phyloP scores from a whole-genome alignment of 176 grass and related monocot species.

The Oryza officinalis region DNA sequence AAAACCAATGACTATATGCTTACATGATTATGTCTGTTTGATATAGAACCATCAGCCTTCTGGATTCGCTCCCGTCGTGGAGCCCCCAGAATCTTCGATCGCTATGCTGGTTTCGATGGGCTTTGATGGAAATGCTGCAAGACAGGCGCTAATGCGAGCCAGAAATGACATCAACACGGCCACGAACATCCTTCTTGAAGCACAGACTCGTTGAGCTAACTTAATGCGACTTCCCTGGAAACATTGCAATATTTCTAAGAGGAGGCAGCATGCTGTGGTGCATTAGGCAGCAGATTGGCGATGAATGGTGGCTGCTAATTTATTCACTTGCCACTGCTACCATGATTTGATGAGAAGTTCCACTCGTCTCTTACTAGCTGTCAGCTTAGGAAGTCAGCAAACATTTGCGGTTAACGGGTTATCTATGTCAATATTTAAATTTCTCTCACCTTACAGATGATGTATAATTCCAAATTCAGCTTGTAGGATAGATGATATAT shows the following conservation, averaged over 20 bases:
- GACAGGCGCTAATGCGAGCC: conserved; percentile 75
- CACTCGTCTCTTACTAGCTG: not conserved
- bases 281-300: not conserved
- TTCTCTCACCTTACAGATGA: conserved; percentile 19
- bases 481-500: conserved; percentile 41
- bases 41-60: conserved; percentile 46
- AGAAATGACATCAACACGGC: conserved; percentile 87
- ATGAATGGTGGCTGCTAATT: not conserved
- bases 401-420: conserved; percentile 31
- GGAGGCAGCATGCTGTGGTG: not conserved
- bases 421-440: conserved; percentile 43
- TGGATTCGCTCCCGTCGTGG: conserved; percentile 49
- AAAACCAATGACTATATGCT: conserved; percentile 17
- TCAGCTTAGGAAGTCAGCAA: conserved; percentile 31
- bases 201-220: conserved; percentile 56
- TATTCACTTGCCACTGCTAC: conserved; percentile 3
- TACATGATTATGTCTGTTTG: conserved; percentile 10
- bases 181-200: conserved; percentile 95
- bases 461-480: conserved; percentile 30
- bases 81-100: conserved; percentile 81
- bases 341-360: conserved; percentile 2
- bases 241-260: not conserved
- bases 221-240: conserved; percentile 12
- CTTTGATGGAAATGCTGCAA: conserved; percentile 77
- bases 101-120: conserved; percentile 91